phyloP scores from a whole-genome alignment of 305 asterid species.

The Solanum hybrid region DNA sequence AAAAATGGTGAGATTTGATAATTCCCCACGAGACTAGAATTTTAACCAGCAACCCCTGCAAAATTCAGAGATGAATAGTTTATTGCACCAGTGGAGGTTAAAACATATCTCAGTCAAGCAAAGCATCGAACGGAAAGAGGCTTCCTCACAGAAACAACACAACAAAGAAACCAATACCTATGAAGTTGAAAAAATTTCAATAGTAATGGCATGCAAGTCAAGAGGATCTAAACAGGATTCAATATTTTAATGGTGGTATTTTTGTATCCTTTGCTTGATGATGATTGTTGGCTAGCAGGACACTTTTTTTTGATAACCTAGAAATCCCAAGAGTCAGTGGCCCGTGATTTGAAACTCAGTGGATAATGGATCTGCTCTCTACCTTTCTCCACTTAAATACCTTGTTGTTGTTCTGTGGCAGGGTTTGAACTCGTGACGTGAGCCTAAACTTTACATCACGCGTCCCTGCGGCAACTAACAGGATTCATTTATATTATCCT shows the following conservation, averaged over 20 bases:
- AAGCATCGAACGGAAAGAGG: background rate
- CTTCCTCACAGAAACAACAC: background rate
- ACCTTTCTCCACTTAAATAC: background rate
- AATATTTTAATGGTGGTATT: background rate
- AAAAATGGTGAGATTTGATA: slow-evolving; percentile 68
- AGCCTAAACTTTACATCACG: background rate
- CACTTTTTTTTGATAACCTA: background rate
- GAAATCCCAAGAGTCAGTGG: background rate
- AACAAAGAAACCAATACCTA: background rate
- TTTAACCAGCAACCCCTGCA: slow-evolving; percentile 57
- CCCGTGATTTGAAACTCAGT: background rate
- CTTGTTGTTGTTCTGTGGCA: background rate
- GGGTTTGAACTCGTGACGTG: background rate
- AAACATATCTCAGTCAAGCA: background rate
- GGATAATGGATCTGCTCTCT: background rate
- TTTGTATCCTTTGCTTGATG: background rate
- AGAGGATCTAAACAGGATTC: background rate
- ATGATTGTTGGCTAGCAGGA: background rate
- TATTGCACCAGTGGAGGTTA: background rate
- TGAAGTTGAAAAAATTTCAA: background rate
- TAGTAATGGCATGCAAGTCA: background rate
- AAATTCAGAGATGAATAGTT: background rate
- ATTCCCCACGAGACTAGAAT: slow-evolving; percentile 48
- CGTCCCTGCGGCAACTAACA: background rate
- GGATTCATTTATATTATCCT: background rate